These are phyloP conservation scores for Colletotrichum orbiculare DNA, from an alignment of 2,329 filamentous ascomycete genomes.

Conservation along the genomic window DNA sequence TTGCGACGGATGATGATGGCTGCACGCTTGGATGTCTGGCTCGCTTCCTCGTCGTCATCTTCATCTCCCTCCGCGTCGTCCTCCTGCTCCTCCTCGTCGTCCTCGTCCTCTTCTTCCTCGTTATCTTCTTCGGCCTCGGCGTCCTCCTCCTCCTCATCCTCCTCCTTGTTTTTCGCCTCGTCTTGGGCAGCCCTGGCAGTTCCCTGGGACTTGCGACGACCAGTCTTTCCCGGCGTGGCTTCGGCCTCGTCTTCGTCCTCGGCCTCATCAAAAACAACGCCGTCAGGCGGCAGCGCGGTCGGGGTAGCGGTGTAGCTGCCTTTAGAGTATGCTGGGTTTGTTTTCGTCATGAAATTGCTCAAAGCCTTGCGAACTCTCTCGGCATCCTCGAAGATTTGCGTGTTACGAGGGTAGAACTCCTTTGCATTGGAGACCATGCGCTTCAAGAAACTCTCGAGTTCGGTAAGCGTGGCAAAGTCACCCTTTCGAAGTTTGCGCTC, in stretches of 20 bases:
- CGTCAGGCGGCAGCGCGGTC: constrained; percentile 75
- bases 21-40: constrained; percentile 39
- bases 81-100: constrained; percentile 29
- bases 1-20: constrained; percentile 54
- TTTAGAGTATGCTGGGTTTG: constrained; percentile 83
- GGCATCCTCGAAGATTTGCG: constrained; percentile 82
- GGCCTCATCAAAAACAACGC: constrained; percentile 35
- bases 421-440: constrained; percentile 90
- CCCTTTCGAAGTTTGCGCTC: constrained; percentile 78
- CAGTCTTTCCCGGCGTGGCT: constrained; percentile 27
- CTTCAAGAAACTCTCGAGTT: constrained; percentile 87
- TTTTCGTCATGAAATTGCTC: constrained; percentile 87
- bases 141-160: constrained; percentile 42
- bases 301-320: constrained; percentile 74
- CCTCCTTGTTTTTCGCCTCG: constrained; percentile 44
- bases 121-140: constrained; percentile 40
- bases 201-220: constrained; percentile 31
- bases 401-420: constrained; percentile 80
- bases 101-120: constrained; percentile 43
- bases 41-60: constrained; percentile 47
- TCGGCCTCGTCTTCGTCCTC: constrained; percentile 37
- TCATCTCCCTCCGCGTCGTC: constrained; percentile 45
- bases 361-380: constrained; percentile 88
- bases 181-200: constrained; percentile 39
- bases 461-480: constrained; percentile 76